Evolutionary conservation across 805 yeast genomes (phyloP).

Genomic region (Helenozyma rhizophorensis): DNA sequence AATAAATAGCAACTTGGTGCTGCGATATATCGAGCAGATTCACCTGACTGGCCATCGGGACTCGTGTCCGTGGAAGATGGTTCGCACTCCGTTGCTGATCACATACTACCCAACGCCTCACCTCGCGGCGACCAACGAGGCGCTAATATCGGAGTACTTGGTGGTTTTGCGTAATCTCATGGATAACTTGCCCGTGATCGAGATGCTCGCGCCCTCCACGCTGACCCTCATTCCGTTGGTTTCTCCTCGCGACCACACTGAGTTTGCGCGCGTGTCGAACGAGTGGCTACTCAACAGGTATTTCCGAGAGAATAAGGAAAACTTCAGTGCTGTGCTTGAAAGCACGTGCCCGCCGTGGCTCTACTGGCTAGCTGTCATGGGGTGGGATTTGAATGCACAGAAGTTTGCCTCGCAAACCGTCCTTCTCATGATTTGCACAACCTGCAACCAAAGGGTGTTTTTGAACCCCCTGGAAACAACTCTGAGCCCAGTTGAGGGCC

Average conservation of each 20-base stretch:
- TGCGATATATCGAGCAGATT: constrained; percentile 24
- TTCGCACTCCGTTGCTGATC: constrained; percentile 30
- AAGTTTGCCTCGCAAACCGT: constrained; percentile 22
- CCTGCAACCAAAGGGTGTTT: constrained; percentile 35
- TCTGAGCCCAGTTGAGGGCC: neutral
- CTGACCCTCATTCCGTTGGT: constrained; percentile 2
- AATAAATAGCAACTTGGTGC: constrained; percentile 20
- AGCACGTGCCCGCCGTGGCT: constrained; percentile 26
- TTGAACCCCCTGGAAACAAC: too few species aligned
- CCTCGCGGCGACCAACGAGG: constrained; percentile 25
- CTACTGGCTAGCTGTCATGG: constrained; percentile 31
- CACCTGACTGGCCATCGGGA: constrained; percentile 22
- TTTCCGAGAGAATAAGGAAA: constrained; percentile 34
- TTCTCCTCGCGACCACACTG: constrained; percentile 1
- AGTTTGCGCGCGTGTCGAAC: constrained; percentile 25
- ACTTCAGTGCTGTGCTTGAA: constrained; percentile 20
- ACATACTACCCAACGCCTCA: constrained; percentile 33
- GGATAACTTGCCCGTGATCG: constrained; percentile 17
- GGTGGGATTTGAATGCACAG: constrained; percentile 36
- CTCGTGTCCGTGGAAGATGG: constrained; percentile 35
- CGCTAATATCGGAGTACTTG: constrained; percentile 26
- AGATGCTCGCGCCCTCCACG: constrained; percentile 1
- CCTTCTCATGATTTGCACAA: constrained; percentile 29
- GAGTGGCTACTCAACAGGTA: constrained; percentile 28
- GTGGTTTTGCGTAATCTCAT: constrained; percentile 23